Base-by-base conservation (phyloP, 306 rosid species). In the Fagus sylvatica region DNA sequence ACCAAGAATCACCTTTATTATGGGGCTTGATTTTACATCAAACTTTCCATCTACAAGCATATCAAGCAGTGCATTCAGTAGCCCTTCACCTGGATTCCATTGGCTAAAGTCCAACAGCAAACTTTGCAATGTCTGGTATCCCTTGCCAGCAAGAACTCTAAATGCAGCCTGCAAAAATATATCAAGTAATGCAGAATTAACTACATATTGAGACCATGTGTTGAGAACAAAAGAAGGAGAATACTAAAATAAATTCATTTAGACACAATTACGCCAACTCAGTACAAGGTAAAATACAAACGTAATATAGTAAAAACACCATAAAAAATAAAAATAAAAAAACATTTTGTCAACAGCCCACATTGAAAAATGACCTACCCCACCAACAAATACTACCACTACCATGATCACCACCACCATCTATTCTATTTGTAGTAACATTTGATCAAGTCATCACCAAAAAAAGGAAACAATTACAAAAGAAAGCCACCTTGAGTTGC, bases 21-120 rank as follows among this genome's bases (percentile, higher is more conserved):
- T 85, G 68, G 98, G 91, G 80, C 89, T 79, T 77, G 67, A 85
- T 85, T 89, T 91, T 55, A 84, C 70, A 66, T 95, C 97, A 84
- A 92, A 95, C 81, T 76, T 92, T 80, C 98, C 98, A 85, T 95
- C 98, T 77, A 91, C 91, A 78, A 95, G 98, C 98, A 95, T 92
- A 82, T 93, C 94, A 41, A 95, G 98, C 84, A 95, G 81, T 15
- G 76, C 92, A 85, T 79, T 91, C 82, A 95, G 76, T 81, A 95
- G 91, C 53, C 85, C 89, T 85, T 87, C 93, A 75, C 97, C 91
- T 71, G 93, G 85, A 88, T 79, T 91, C 75, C 87, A 86, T 65
- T 81, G 96, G 86, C 93, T 91, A 90, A 91, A 92, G 77, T 95
- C 98, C 79, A 95, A 86, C 67, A 95, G 87, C 84, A 95, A 85